These are phyloP conservation scores for Phaeomoniella chlamydospora DNA, from an alignment of 2,329 filamentous ascomycete genomes.

Conservation along the genomic window DNA sequence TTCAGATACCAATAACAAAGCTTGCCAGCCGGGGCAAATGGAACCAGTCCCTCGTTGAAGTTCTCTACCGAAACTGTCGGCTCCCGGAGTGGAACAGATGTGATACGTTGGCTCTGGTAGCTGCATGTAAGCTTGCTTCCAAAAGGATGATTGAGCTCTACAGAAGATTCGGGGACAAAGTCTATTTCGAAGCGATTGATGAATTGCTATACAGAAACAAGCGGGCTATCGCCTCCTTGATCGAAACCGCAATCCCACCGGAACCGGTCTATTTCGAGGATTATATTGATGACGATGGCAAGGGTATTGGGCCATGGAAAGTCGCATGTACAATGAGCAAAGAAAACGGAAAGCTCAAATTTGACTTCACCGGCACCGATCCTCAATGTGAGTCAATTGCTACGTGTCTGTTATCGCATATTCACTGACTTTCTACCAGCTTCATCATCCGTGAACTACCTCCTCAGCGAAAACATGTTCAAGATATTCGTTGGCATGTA, in stretches of 20 bases:
- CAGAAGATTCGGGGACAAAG: not conserved
- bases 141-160: not conserved
- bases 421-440: not conserved
- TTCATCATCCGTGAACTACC: constrained; percentile 26
- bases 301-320: not conserved
- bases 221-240: not conserved
- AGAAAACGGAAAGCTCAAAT: not conserved
- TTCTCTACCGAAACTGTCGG: not conserved
- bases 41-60: not conserved
- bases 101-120: not conserved
- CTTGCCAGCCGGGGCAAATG: constrained; percentile 25
- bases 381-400: not conserved
- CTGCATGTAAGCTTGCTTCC: not conserved
- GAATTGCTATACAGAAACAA: not conserved
- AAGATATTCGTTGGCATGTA: constrained; percentile 37
- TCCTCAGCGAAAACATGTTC: constrained; percentile 35
- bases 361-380: constrained; percentile 4
- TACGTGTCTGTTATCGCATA: not conserved
- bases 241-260: not conserved
- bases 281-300: not conserved
- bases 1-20: constrained; percentile 35
- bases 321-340: not conserved
- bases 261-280: not conserved
- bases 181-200: not conserved
- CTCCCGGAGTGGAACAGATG: not conserved